These are phyloP conservation scores for Ichthyophthirius multifiliis DNA, from an alignment of 169 alveolate species.

Conservation along the genomic window DNA sequence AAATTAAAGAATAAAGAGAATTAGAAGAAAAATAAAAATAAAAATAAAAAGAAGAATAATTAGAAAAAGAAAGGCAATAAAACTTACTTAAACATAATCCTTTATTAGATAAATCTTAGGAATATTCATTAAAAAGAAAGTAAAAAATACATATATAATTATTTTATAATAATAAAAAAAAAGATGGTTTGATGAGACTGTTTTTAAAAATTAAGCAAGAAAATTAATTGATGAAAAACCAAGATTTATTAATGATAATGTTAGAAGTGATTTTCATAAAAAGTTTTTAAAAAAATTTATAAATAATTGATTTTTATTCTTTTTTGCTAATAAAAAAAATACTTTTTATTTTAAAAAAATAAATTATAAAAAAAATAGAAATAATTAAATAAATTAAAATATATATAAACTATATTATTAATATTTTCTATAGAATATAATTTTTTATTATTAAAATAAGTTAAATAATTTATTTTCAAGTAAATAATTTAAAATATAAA, in stretches of 20 bases:
- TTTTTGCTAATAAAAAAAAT: no score
- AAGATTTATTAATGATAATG: constrained; percentile 93
- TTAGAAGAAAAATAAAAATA: constrained; percentile 78
- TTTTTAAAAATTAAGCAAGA: constrained; percentile 87
- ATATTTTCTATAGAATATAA: no score
- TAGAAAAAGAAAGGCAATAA: constrained; percentile 39
- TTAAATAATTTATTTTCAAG: no score
- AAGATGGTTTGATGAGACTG: constrained; percentile 90
- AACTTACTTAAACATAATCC: constrained; percentile 78
- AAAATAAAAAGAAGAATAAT: constrained; percentile 62
- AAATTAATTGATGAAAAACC: constrained; percentile 72
- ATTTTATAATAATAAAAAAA: neutral
- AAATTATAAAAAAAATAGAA: no score
- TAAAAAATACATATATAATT: neutral
- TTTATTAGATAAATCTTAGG: constrained; percentile 63
- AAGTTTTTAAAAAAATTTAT: constrained; percentile 89
- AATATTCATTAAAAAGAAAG: neutral
- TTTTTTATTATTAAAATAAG: no score
- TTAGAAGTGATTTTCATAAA: constrained; percentile 93
- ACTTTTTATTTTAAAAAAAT: no score
- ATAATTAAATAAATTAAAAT: no score
- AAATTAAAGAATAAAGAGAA: constrained; percentile 87
- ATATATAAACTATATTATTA: no score
- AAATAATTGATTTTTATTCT: constrained; percentile 31
- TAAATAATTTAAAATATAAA: no score